Evolutionary conservation across 108 stramenopile genomes (phyloP), one percentile per base, ranked within the genome.

Genomic region (Skeletonema costatum): DNA sequence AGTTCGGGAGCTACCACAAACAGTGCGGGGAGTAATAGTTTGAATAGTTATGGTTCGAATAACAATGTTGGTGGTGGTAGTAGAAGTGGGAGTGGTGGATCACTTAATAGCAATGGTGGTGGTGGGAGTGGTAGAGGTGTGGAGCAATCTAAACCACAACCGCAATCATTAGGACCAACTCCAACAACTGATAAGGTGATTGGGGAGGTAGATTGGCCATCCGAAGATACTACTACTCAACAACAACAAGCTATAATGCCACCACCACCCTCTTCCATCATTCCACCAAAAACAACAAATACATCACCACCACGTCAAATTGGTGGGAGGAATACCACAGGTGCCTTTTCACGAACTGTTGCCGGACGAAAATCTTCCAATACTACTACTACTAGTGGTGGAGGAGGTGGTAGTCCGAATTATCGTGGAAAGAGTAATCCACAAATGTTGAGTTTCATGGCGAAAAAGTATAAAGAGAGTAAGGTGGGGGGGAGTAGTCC

Each of bases 391-490:
- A n/a, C 53, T 0, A 56, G 48, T 17, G 17, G 50, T 19, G 17
- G 50, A 17, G 50, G 50, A 2, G 17, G 21, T 56, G 4, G 25
- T 25, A 56, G 53, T 56, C 21, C 21, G 4, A n/a, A 7, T 17
- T 56, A 56, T 25, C 25, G 25, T 29, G 53, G 53, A 8, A 25
- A 21, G n/a, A 56, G 53, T 56, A 56, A 56, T 56, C 53, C 53
- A 19, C 53, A 56, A 56, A 56, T 56, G 53, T 56, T 56, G 7
- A 56, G 53, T 56, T 56, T 56, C 25, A 56, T 56, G 53, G 53
- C 53, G 16, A 56, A 56, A n/a, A 56, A 56, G 53, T 56, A 56
- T 25, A 56, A 56, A 25, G 53, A 56, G 53, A 56, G 53, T 56
- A 56, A 56, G 25, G 10, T 3, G 16, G 44, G 44, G 16, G 44